These are phyloP conservation scores for Collybia sp. DNA, from an alignment of 768 basidiomycete genomes.

Conservation along the genomic window DNA sequence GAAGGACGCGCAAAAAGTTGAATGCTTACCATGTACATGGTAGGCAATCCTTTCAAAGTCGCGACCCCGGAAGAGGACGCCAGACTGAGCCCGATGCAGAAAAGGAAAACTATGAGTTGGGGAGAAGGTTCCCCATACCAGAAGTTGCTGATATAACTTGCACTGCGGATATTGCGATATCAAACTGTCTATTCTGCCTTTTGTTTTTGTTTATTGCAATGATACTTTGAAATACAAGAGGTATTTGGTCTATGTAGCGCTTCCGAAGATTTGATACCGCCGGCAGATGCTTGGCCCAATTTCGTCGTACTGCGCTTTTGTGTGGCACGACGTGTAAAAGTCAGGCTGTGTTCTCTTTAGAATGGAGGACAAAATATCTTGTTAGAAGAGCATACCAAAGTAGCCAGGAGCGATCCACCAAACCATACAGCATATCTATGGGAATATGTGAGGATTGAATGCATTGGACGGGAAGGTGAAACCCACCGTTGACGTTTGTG, in stretches of 20 bases:
- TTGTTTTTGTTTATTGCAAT: too few species aligned
- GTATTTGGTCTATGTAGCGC: slow-evolving; percentile 55
- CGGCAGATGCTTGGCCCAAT: slow-evolving; percentile 89
- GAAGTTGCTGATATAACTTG: too few species aligned
- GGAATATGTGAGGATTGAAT: slow-evolving; percentile 1
- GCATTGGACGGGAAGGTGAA: slow-evolving; percentile 5
- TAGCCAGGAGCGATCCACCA: slow-evolving; percentile 92
- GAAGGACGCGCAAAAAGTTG: too few species aligned
- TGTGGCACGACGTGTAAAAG: slow-evolving; percentile 92
- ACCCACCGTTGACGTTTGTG: slow-evolving; percentile 90
- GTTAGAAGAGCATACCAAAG: slow-evolving; percentile 54
- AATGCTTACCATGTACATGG: too few species aligned
- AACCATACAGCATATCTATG: slow-evolving; percentile 93
- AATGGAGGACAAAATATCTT: not conserved
- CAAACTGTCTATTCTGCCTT: too few species aligned
- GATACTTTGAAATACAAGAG: not conserved
- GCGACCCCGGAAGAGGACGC: too few species aligned
- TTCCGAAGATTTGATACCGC: slow-evolving; percentile 91
- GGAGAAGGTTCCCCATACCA: too few species aligned
- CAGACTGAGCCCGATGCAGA: too few species aligned
- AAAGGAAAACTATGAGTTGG: too few species aligned
- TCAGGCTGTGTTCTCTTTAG: slow-evolving; percentile 60
- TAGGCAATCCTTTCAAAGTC: too few species aligned
- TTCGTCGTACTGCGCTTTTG: slow-evolving; percentile 92
- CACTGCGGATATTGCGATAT: too few species aligned